Evolutionary conservation across 192 early-diverging fungal genomes (phyloP).

Genomic region (Backusella psychrophila): DNA sequence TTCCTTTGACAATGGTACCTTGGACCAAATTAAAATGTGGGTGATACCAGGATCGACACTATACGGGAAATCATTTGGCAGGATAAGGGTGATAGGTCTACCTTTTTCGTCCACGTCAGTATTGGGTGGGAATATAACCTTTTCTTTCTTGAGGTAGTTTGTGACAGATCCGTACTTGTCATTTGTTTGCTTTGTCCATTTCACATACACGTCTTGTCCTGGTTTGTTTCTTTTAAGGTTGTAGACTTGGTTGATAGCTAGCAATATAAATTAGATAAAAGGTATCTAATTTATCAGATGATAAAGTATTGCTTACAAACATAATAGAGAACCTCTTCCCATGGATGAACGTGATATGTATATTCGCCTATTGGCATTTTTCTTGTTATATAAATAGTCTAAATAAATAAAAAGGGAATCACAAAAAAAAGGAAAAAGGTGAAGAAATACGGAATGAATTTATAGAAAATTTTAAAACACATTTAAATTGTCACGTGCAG

Average conservation of each 20-base stretch:
- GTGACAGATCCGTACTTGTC: constrained; percentile 14
- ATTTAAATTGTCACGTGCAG: neutral
- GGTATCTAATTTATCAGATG: neutral
- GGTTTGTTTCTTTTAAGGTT: constrained; percentile 9
- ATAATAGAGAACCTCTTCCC: constrained; percentile 20
- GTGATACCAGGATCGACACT: constrained; percentile 21
- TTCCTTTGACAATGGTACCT: neutral
- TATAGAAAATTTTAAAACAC: neutral
- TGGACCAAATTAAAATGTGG: constrained; percentile 24
- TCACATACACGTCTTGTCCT: neutral
- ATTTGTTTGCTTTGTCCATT: neutral
- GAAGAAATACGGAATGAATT: neutral
- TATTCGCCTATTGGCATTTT: neutral
- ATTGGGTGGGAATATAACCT: constrained; percentile 5
- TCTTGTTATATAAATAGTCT: neutral
- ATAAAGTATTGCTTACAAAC: constrained; percentile 9
- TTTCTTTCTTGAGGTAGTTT: constrained; percentile 12
- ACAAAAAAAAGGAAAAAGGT: neutral
- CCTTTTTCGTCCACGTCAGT: neutral
- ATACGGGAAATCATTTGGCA: constrained; percentile 24
- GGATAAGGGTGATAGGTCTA: constrained; percentile 7
- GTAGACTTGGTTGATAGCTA: constrained; percentile 12
- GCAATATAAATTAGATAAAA: neutral
- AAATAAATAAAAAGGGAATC: neutral
- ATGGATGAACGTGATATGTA: constrained; percentile 12